Conservation (phyloP, 306 rosid species). For the Acacia confusa region DNA sequence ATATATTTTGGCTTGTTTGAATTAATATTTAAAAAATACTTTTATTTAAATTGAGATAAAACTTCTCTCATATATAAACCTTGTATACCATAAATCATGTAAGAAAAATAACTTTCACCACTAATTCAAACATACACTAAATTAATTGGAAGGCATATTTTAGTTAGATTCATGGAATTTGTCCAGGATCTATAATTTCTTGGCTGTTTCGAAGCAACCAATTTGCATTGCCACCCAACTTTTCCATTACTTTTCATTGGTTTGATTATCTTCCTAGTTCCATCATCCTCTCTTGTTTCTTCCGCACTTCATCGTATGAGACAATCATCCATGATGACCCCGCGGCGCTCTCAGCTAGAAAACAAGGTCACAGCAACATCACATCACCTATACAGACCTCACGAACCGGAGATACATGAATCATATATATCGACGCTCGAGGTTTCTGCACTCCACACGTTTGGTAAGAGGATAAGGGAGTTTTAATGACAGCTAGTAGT, state of each 20-base stretch:
- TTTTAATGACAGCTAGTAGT: not conserved
- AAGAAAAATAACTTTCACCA: too few species aligned
- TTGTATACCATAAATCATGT: too few species aligned
- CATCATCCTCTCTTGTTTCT: not conserved
- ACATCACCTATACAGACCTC: not conserved
- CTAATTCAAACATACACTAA: too few species aligned
- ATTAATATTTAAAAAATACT: too few species aligned
- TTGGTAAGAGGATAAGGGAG: not conserved
- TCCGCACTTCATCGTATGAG: not conserved
- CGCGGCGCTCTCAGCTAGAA: not conserved
- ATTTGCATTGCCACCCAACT: not conserved
- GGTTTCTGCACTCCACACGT: not conserved
- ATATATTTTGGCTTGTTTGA: too few species aligned
- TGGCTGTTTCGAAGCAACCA: not conserved
- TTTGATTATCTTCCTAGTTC: not conserved
- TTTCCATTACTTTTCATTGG: not conserved
- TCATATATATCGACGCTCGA: not conserved
- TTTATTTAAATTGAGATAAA: too few species aligned
- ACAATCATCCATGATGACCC: constrained; percentile 7
- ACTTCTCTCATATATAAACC: too few species aligned
- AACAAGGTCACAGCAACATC: constrained; percentile 1
- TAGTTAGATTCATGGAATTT: not conserved
- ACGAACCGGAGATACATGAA: not conserved
- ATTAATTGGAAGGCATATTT: not conserved
- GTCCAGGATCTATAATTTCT: not conserved